Base-by-base conservation (phyloP, 768 basidiomycete genomes). In the Kwoniella sp. region DNA sequence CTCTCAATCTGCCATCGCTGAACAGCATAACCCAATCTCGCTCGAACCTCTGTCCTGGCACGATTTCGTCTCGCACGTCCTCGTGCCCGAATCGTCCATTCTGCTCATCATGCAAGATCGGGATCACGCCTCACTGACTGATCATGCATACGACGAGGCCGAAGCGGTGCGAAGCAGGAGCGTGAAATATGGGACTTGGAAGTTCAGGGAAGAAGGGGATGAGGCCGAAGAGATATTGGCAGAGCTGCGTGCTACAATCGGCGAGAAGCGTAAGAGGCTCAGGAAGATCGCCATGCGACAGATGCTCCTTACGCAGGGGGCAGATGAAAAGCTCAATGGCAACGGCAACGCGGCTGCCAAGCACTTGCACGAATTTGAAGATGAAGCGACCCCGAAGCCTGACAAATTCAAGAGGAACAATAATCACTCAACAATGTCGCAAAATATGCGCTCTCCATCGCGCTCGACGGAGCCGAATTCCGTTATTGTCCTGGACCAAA, bases 1-100 rank as follows among this genome's bases (percentile, higher is more conserved):
- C 4, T 38, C 55, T 4, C 31, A 28, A 8, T 20, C 15, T 45
- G n/a, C 15, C 37, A 38, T 15, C 2, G 17, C 31, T 17, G 26
- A 53, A 13, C 60, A 38, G 5, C 34, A 61, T 26, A 26, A 69
- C 22, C 45, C 61, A 1, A 1, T 23, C 28, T 50, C 56, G 31
- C 54, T 53, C 26, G 25, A 58, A 5, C 78, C 94, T 0, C 85
- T 97, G 25, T 86, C 87, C 1, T 83, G 87, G 0, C 85, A 86
- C 34, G 89, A 92, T 63, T 95, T 93, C 74, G 84, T 92, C 38
- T 87, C 89, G 41, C 87, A 88, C 17, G 85, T 97, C 30, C 85
- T 98, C n/a, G 87, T 97, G 1, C 95, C 95, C 1, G 94, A 97
- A 81, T 87, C 89, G 0, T 91, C 89, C 0, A 83, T 89, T 45